Conservation (phyloP, 1,284 basidiomycete genomes). For the Melampsora medusae region DNA sequence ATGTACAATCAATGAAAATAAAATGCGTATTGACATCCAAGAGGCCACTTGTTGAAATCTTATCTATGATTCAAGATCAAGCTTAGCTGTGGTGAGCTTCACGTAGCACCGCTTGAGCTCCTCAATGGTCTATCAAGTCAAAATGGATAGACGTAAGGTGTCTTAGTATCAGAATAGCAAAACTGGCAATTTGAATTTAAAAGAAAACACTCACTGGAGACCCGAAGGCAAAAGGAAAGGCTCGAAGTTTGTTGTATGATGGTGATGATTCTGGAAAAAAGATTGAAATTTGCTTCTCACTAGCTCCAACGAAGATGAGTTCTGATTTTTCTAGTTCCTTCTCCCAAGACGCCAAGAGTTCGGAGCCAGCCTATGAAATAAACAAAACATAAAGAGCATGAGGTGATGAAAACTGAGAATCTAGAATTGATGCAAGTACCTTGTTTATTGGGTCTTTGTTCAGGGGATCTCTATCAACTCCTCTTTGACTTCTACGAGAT, state of each 20-base stretch:
- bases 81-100: neutral
- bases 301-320: neutral
- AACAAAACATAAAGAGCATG: neutral
- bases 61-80: neutral
- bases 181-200: neutral
- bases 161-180: too few relatives aligned
- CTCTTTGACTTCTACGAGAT: neutral
- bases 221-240: neutral
- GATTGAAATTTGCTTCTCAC: neutral
- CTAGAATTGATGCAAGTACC: neutral
- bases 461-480: neutral
- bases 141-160: too few relatives aligned
- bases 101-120: neutral
- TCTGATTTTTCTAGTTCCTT: neutral
- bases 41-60: neutral
- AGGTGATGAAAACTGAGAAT: neutral
- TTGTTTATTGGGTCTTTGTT: neutral
- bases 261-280: neutral
- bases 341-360: constrained; percentile 3
- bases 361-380: neutral
- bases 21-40: too few relatives aligned
- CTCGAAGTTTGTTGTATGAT: neutral
- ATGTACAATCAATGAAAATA: too few relatives aligned
- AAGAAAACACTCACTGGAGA: neutral
- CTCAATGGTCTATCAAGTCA: neutral